Percentiles rank a stretch among this genome's conserved stretches.
Evolutionary conservation across 2,329 filamentous ascomycete species (phyloP).

Genomic region (Pestalotiopsis sp.): DNA sequence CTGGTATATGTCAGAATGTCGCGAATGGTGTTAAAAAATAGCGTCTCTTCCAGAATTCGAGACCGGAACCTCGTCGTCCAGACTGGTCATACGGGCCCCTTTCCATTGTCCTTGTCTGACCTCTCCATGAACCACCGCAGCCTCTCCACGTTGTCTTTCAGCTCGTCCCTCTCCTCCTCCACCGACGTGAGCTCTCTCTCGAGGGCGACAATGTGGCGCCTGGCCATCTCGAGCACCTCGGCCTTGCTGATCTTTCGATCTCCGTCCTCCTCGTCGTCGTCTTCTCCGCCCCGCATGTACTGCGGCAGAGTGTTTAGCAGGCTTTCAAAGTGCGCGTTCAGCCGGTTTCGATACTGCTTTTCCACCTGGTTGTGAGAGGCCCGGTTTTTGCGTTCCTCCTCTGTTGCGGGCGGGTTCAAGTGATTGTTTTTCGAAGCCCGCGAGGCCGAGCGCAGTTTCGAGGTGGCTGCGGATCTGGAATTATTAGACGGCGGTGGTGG

Average conservation of each 20-base stretch:
- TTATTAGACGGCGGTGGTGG: slow-evolving; percentile 15
- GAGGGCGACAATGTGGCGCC: slow-evolving; percentile 41
- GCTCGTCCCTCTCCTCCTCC: slow-evolving; percentile 39
- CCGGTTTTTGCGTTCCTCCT: slow-evolving; percentile 34
- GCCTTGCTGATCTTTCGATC: slow-evolving; percentile 42
- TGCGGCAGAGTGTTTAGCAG: slow-evolving; percentile 43
- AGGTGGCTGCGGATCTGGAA: slow-evolving; percentile 7
- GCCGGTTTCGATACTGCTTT: slow-evolving; percentile 50
- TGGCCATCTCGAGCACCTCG: slow-evolving; percentile 47
- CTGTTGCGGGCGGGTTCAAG: slow-evolving; percentile 34
- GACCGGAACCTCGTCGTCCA: not conserved
- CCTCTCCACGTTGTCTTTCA: slow-evolving; percentile 29
- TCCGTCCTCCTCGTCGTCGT: slow-evolving; percentile 29
- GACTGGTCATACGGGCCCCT: not conserved
- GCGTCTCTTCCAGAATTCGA: not conserved
- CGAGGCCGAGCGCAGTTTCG: slow-evolving; percentile 34
- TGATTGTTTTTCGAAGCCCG: slow-evolving; percentile 37
- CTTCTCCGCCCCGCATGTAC: slow-evolving; percentile 29
- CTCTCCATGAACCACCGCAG: slow-evolving; percentile 31
- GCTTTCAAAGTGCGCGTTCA: slow-evolving; percentile 47
- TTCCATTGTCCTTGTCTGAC: not conserved
- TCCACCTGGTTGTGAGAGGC: slow-evolving; percentile 49
- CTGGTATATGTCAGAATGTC: not conserved
- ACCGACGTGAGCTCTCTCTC: slow-evolving; percentile 39
- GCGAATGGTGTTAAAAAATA: not conserved